Conservation (phyloP, 129 eudicot genomes). For the Centaurea solstitialis region DNA sequence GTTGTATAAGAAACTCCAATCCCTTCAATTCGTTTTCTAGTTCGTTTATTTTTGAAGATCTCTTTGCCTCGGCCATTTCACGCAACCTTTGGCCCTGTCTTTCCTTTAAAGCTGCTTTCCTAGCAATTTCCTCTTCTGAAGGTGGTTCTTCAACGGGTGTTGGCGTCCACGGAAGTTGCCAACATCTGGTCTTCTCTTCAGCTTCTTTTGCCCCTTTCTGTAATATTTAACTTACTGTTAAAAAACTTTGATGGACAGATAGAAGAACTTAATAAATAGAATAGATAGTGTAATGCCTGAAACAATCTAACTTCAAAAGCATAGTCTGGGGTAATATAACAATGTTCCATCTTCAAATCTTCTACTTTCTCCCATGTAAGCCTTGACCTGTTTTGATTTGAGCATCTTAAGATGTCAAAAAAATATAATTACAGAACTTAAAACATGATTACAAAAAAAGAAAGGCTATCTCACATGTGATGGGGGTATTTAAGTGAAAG, state of each 20-base stretch:
- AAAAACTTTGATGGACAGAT: background rate
- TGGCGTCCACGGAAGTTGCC: slow-evolving; percentile 98
- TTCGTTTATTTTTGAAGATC: slow-evolving; percentile 75
- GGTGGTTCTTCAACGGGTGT: slow-evolving; percentile 79
- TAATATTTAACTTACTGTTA: background rate
- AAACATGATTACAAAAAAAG: slow-evolving; percentile 1
- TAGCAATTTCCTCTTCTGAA: slow-evolving; percentile 87
- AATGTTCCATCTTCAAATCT: slow-evolving; percentile 97
- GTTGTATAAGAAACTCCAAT: slow-evolving; percentile 76
- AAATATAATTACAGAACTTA: background rate
- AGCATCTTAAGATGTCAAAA: slow-evolving; percentile 13
- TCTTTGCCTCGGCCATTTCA: slow-evolving; percentile 98
- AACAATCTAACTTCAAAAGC: slow-evolving; percentile 78
- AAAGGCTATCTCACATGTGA: slow-evolving; percentile 60
- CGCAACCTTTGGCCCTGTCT: slow-evolving; percentile 87
- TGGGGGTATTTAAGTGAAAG: slow-evolving; percentile 92
- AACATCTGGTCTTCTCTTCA: slow-evolving; percentile 75
- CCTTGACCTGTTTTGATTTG: slow-evolving; percentile 50
- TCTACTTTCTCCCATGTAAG: slow-evolving; percentile 99
- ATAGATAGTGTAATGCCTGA: slow-evolving; percentile 48
- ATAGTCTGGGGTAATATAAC: slow-evolving; percentile 85
- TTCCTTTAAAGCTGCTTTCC: slow-evolving; percentile 92
- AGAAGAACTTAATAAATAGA: background rate
- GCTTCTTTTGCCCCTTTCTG: slow-evolving; percentile 90
- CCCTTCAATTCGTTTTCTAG: slow-evolving; percentile 82